Evolutionary conservation across 495 filamentous ascomycete genomes (phyloP).

Genomic region (Penicillium dipodomyicola): DNA sequence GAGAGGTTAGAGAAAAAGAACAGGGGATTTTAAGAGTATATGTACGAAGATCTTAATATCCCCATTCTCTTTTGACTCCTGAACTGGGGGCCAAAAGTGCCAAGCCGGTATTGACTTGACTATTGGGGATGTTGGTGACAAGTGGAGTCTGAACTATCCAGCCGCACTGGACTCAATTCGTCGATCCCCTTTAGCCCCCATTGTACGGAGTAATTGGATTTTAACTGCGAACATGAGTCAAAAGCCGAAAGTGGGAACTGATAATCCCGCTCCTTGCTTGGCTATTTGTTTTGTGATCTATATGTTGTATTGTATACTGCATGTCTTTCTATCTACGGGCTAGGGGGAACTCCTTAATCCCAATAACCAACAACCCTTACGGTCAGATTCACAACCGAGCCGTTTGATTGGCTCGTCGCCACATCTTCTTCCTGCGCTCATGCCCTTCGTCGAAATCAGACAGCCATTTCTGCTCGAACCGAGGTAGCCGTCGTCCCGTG

Average conservation of each 20-base stretch:
- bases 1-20: too few species aligned
- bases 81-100: background rate
- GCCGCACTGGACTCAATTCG: background rate
- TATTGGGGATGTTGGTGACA: constrained; percentile 6
- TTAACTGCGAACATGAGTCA: background rate
- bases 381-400: constrained; percentile 19
- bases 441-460: constrained; percentile 50
- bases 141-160: constrained; percentile 3
- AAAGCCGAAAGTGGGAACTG: background rate
- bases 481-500: constrained; percentile 43
- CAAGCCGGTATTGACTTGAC: constrained; percentile 3
- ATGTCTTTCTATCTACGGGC: background rate
- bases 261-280: constrained; percentile 5
- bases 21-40: background rate
- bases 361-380: background rate
- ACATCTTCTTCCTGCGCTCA: constrained; percentile 50
- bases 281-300: constrained; percentile 1
- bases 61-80: background rate
- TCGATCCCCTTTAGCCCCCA: background rate
- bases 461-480: constrained; percentile 48
- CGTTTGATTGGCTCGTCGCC: constrained; percentile 38
- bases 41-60: too few species aligned
- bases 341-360: background rate
- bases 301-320: background rate
- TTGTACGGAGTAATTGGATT: background rate